Conservation (phyloP, 1,284 basidiomycete species). For the Malassezia pachydermatis region DNA sequence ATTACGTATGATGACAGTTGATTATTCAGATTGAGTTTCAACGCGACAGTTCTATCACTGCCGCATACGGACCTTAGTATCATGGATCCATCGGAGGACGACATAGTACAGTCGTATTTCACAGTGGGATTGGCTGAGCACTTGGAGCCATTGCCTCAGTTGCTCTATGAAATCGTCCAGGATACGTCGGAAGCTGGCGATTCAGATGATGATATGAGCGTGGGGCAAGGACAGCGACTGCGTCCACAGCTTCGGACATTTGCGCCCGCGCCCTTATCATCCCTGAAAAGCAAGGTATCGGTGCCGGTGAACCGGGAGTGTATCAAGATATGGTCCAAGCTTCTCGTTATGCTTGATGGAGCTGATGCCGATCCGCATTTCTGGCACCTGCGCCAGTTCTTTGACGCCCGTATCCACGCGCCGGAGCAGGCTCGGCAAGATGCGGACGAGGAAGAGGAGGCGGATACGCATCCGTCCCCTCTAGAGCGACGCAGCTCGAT, state of each 20-base stretch:
- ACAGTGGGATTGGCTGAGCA: conserved; percentile 39
- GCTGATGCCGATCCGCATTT: conserved; percentile 38
- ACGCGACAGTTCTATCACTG: too few relatives aligned
- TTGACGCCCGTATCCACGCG: conserved; percentile 29
- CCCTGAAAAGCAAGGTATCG: conserved; percentile 25
- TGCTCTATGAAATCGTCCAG: conserved; percentile 24
- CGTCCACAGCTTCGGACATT: conserved; percentile 23
- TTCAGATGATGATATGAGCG: conserved; percentile 6
- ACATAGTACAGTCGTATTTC: conserved; percentile 25
- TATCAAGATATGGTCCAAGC: conserved; percentile 24
- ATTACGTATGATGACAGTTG: too few relatives aligned
- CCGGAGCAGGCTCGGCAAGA: conserved; percentile 18
- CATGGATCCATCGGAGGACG: too few relatives aligned
- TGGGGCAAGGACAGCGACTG: conserved; percentile 26
- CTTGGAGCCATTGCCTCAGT: conserved; percentile 33
- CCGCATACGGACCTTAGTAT: too few relatives aligned
- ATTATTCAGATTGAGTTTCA: too few relatives aligned
- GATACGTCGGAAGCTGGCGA: conserved; percentile 14
- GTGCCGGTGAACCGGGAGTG: conserved; percentile 24
- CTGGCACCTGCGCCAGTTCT: conserved; percentile 32
- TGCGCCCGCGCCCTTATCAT: conserved; percentile 24
- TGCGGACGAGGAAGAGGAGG: conserved; percentile 10
- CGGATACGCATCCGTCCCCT: neutral
- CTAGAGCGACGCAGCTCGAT: conserved; percentile 17
- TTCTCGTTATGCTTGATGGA: conserved; percentile 30